Conservation (phyloP, 495 filamentous ascomycete species). For the Penicillium odoratum region DNA sequence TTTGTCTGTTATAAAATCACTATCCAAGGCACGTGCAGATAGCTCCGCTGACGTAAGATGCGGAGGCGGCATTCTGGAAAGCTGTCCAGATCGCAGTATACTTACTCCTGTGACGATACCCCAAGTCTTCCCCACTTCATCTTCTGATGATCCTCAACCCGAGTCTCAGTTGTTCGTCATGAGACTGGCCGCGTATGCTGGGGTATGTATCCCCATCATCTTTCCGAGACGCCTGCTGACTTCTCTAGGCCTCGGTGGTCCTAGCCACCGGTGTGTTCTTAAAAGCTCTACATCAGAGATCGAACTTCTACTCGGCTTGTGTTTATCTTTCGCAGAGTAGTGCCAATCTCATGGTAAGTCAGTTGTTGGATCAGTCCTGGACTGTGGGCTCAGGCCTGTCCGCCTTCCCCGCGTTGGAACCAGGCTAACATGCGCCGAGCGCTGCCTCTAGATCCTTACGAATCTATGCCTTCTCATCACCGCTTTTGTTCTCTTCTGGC, state of each 20-base stretch:
- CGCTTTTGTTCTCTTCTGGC: slow-evolving; percentile 73
- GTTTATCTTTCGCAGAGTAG: slow-evolving; percentile 96
- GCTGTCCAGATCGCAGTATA: slow-evolving; percentile 42
- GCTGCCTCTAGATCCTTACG: slow-evolving; percentile 68
- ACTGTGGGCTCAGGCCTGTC: not conserved
- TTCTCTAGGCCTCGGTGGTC: slow-evolving; percentile 64
- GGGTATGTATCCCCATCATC: slow-evolving; percentile 36
- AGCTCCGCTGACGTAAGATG: slow-evolving; percentile 41
- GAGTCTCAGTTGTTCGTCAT: slow-evolving; percentile 36
- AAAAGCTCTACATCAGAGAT: slow-evolving; percentile 87
- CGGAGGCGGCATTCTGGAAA: slow-evolving; percentile 32
- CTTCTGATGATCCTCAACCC: slow-evolving; percentile 33
- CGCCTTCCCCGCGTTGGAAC: not conserved
- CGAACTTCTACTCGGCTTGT: slow-evolving; percentile 96
- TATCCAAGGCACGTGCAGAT: not conserved
- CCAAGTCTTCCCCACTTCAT: slow-evolving; percentile 23
- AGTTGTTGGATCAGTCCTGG: not conserved
- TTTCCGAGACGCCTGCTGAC: slow-evolving; percentile 17
- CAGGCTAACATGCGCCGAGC: slow-evolving; percentile 10
- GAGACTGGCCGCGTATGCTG: slow-evolving; percentile 55
- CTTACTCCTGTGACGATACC: slow-evolving; percentile 14
- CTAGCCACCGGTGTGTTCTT: slow-evolving; percentile 80
- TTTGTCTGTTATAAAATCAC: too few relatives aligned
- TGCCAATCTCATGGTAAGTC: slow-evolving; percentile 82
- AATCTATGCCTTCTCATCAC: slow-evolving; percentile 81